Percentiles rank a stretch among this genome's conserved stretches.
These are phyloP conservation scores for Sanguinoderma infundibulare DNA, from an alignment of 1,284 basidiomycete species.

Conservation along the genomic window DNA sequence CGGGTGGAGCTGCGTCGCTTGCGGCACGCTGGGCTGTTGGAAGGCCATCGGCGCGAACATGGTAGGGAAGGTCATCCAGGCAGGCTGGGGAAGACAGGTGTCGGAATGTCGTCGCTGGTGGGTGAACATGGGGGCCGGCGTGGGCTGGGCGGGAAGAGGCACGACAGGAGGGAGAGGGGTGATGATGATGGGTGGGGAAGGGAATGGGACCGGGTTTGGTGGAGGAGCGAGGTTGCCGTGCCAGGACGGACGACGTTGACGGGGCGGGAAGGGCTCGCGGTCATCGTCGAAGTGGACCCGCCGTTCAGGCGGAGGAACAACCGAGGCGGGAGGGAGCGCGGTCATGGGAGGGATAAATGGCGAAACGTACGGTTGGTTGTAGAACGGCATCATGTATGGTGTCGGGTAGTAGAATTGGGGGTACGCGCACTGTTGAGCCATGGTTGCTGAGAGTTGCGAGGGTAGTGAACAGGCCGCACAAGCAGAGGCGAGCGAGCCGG, in stretches of 20 bases:
- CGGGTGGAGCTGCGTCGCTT: constrained; percentile 46
- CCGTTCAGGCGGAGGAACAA: constrained; percentile 24
- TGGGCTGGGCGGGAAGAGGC: constrained; percentile 19
- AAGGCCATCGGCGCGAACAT: constrained; percentile 28
- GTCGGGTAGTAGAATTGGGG: constrained; percentile 29
- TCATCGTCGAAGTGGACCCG: constrained; percentile 34
- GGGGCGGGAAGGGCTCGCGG: constrained; percentile 17
- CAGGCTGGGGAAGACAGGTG: constrained; percentile 28
- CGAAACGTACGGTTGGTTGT: constrained; percentile 30
- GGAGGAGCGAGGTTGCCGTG: constrained; percentile 30
- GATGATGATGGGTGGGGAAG: constrained; percentile 33
- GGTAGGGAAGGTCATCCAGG: constrained; percentile 30
- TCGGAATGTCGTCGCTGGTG: constrained; percentile 37
- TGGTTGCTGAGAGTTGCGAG: constrained; percentile 4
- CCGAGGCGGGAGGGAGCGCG: constrained; percentile 25
- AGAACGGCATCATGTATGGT: constrained; percentile 36
- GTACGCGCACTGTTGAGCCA: constrained; percentile 30
- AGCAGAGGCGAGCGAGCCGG: too few species aligned
- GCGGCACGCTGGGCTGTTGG: constrained; percentile 24
- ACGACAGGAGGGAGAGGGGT: constrained; percentile 30
- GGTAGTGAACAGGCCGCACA: too few species aligned
- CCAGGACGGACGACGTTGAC: constrained; percentile 36
- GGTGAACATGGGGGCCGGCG: constrained; percentile 16
- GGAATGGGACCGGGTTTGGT: constrained; percentile 32
- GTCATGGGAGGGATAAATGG: constrained; percentile 33